Evolutionary conservation across 768 basidiomycete genomes (phyloP).

Genomic region (Ramaria rubella): DNA sequence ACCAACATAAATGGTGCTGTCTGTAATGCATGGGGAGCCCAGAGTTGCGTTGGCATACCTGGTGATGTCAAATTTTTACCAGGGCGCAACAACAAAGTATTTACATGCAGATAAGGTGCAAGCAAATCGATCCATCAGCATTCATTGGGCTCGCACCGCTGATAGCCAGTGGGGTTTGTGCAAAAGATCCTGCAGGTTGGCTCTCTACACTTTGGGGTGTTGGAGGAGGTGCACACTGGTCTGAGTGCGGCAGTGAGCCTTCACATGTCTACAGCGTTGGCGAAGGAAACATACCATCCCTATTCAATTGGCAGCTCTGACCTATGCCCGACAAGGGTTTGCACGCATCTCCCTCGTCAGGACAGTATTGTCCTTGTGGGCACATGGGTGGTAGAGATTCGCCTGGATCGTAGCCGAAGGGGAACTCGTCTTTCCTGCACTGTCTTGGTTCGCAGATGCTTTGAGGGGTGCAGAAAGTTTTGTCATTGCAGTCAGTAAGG

Average conservation of each 20-base stretch:
- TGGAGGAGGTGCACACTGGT: slow-evolving; percentile 67
- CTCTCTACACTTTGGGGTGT: no score
- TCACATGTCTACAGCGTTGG: background rate
- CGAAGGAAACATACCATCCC: slow-evolving; percentile 54
- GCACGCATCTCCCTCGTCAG: slow-evolving; percentile 74
- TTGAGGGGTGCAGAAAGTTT: slow-evolving; percentile 54
- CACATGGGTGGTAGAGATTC: slow-evolving; percentile 54
- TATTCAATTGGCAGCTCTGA: slow-evolving; percentile 74
- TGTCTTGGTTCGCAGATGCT: slow-evolving; percentile 53
- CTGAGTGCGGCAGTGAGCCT: slow-evolving; percentile 32
- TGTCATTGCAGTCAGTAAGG: slow-evolving; percentile 67
- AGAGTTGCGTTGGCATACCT: slow-evolving; percentile 78
- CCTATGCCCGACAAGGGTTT: slow-evolving; percentile 51
- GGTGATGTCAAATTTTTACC: slow-evolving; percentile 3
- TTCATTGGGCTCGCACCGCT: slow-evolving; percentile 60
- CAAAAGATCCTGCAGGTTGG: no score
- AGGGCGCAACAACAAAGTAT: slow-evolving; percentile 19
- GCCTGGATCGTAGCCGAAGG: slow-evolving; percentile 53
- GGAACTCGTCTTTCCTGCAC: slow-evolving; percentile 71
- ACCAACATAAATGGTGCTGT: slow-evolving; percentile 74
- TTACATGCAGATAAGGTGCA: slow-evolving; percentile 78
- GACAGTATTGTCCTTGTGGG: slow-evolving; percentile 62
- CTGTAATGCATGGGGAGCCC: slow-evolving; percentile 56
- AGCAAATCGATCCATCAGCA: slow-evolving; percentile 75
- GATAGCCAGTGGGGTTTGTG: slow-evolving; percentile 47